Evolutionary conservation across 352 stramenopile species (phyloP), one percentile per base, ranked within the genome.

Genomic region (Thraustochytrium sp.): DNA sequence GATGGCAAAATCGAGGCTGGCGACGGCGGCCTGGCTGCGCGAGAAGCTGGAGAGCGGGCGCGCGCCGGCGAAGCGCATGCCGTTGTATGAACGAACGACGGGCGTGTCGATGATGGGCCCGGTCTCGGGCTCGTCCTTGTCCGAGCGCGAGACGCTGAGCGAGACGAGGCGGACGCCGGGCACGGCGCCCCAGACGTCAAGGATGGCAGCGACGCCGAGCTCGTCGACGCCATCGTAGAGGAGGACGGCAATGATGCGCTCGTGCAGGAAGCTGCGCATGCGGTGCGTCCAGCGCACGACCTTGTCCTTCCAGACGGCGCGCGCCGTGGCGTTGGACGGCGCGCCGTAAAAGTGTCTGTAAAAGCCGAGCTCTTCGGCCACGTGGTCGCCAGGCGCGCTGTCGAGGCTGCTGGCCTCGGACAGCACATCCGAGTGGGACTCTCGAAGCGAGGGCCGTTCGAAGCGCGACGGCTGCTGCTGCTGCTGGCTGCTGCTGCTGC

Each of bases 191-290:
- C 65, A 78, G 44, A 23, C 42, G 37, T 78, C 65, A 26, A 62
- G 40, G 42, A 78, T 13, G 13, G 65, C 42, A 13, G 65, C 55
- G 42, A 78, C 44, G 49, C 65, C 44, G 37, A 78, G 65, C 37
- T 78, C 65, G 0, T 78, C 65, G 23, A 78, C 65, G 65, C 65
- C 65, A 8, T 78, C 42, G 49, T 78, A 78, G 44, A 78, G 65
- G 13, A 62, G 5, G 23, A 78, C 65, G 29, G 18, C 44, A 26
- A 78, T 49, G 49, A 78, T 40, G 65, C 42, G 40, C 29, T 78
- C 65, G 44, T 42, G 65, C 3, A 78, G 13, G 23, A 78, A 29
- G 49, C 21, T 31, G 21, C 37, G 29, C 29, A 78, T 56, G 23
- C 49, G 44, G n/a, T 34, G 31, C 18, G 38, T 29, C 29, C 18